phyloP scores from a whole-genome alignment of 2,329 filamentous ascomycete genomes.

The Colletotrichum noveboracense region DNA sequence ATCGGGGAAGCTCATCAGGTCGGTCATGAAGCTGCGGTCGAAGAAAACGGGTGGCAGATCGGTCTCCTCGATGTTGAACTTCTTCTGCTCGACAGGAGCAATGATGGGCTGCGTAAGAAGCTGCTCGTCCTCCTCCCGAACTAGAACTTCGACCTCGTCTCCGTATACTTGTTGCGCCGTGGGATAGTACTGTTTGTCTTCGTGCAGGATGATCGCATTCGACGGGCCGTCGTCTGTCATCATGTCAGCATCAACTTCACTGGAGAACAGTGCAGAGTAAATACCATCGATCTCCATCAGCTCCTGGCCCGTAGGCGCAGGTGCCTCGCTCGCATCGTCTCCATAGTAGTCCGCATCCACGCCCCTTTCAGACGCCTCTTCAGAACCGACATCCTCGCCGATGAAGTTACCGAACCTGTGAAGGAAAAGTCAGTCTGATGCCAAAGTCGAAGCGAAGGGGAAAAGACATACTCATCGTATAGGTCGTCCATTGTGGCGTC shows the following conservation, averaged over 20 bases:
- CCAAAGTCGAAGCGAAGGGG: background rate
- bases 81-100: conserved; percentile 90
- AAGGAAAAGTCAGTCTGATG: background rate
- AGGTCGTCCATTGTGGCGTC: conserved; percentile 81
- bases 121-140: conserved; percentile 97
- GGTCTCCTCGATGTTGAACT: conserved; percentile 91
- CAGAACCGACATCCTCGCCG: conserved; percentile 85
- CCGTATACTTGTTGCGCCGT: conserved; percentile 98
- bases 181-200: conserved; percentile 99
- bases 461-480: conserved; percentile 80
- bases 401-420: conserved; percentile 96
- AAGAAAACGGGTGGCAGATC: conserved; percentile 90
- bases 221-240: conserved; percentile 73
- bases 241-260: background rate
- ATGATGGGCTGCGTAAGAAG: conserved; percentile 92
- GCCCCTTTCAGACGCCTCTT: conserved; percentile 82
- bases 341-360: conserved; percentile 80
- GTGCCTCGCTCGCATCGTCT: conserved; percentile 71
- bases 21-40: conserved; percentile 90
- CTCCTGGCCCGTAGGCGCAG: conserved; percentile 74
- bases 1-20: conserved; percentile 94
- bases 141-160: conserved; percentile 89
- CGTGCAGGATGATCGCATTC: conserved; percentile 96
- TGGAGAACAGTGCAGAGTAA: conserved; percentile 21
- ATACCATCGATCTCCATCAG: conserved; percentile 91